Evolutionary conservation across 1,284 basidiomycete species (phyloP).

Genomic region (Sporisorium exsertum): DNA sequence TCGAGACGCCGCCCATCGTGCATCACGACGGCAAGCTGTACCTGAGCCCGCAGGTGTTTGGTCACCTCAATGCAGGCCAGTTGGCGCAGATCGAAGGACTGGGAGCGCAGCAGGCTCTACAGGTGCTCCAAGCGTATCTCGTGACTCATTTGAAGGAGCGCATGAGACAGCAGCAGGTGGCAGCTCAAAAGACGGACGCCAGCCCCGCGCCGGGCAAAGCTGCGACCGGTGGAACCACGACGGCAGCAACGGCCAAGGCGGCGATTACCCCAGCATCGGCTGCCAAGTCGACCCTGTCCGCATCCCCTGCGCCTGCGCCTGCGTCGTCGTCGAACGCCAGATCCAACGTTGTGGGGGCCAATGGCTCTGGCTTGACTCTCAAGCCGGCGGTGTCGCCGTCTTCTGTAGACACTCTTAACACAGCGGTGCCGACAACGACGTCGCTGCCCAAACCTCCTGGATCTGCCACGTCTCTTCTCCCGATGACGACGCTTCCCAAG

Average conservation of each 20-base stretch:
- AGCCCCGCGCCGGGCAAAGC: slow-evolving; percentile 10
- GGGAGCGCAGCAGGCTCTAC: slow-evolving; percentile 84
- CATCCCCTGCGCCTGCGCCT: neutral
- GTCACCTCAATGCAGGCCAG: slow-evolving; percentile 79
- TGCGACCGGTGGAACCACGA: neutral
- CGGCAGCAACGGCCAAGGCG: slow-evolving; percentile 8
- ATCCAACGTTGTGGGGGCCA: neutral
- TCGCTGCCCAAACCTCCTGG: slow-evolving; percentile 32
- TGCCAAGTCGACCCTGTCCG: slow-evolving; percentile 9
- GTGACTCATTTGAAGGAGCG: slow-evolving; percentile 86
- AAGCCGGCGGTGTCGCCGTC: slow-evolving; percentile 7
- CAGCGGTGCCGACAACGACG: slow-evolving; percentile 9
- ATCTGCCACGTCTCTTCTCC: slow-evolving; percentile 24
- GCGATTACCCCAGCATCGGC: slow-evolving; percentile 3
- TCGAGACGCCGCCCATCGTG: slow-evolving; percentile 78
- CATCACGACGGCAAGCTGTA: slow-evolving; percentile 85
- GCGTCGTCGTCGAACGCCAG: slow-evolving; percentile 1
- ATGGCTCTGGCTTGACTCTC: slow-evolving; percentile 14
- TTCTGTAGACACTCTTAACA: neutral
- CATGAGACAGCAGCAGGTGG: slow-evolving; percentile 71
- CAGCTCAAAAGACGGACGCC: slow-evolving; percentile 49
- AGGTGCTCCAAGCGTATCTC: slow-evolving; percentile 84
- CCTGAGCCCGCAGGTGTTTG: slow-evolving; percentile 85
- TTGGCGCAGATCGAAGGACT: slow-evolving; percentile 81
- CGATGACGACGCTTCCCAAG: slow-evolving; percentile 35